Evolutionary conservation across 208 protist species (phyloP).

Genomic region (Leishmania tropica): DNA sequence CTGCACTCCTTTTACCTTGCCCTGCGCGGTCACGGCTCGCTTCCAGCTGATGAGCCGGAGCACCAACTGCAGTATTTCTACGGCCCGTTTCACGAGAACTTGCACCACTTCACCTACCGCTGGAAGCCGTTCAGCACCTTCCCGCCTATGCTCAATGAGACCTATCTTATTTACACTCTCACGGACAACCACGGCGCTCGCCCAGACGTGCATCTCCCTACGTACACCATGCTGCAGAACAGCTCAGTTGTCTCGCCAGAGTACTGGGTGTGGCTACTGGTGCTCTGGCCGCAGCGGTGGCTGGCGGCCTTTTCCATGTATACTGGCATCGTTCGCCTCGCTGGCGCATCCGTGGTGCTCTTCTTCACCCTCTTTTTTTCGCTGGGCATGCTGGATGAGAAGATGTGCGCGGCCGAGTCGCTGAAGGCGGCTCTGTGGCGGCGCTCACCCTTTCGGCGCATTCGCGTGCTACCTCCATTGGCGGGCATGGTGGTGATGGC

Average conservation of each 20-base stretch:
- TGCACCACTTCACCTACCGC: slow-evolving; percentile 54
- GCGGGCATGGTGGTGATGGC: slow-evolving; percentile 28
- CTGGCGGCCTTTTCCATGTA: slow-evolving; percentile 63
- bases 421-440: slow-evolving; percentile 16
- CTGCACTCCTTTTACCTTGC: slow-evolving; percentile 69
- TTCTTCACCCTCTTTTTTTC: slow-evolving; percentile 48
- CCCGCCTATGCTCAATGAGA: slow-evolving; percentile 48
- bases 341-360: slow-evolving; percentile 42
- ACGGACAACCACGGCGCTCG: slow-evolving; percentile 35
- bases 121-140: slow-evolving; percentile 71
- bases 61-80: slow-evolving; percentile 79
- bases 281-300: slow-evolving; percentile 60
- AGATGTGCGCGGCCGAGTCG: slow-evolving; percentile 16
- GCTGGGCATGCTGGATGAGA: slow-evolving; percentile 28
- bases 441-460: slow-evolving; percentile 22
- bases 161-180: slow-evolving; percentile 68
- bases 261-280: slow-evolving; percentile 38
- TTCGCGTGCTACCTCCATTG: slow-evolving; percentile 26
- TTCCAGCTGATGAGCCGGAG: slow-evolving; percentile 63
- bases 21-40: slow-evolving; percentile 46
- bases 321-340: slow-evolving; percentile 50
- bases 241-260: slow-evolving; percentile 15
- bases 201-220: slow-evolving; percentile 35
- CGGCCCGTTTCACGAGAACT: slow-evolving; percentile 42
- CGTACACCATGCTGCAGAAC: slow-evolving; percentile 29